Conservation (phyloP, 179 eudicot species). For the Gypsophila paniculata region DNA sequence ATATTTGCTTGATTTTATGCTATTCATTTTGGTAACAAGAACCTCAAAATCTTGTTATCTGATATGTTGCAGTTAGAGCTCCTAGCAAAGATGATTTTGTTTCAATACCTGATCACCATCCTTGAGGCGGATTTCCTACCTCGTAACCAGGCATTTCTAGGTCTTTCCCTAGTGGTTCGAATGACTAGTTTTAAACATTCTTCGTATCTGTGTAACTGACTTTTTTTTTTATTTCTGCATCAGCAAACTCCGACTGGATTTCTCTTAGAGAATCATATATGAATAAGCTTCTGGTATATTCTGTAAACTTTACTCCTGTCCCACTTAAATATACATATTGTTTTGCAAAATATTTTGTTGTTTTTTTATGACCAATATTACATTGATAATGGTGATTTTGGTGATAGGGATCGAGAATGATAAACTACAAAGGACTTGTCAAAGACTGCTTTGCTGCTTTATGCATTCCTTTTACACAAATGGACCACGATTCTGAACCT, state of each 20-base stretch:
- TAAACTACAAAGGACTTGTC: slow-evolving; percentile 64
- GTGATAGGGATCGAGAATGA: slow-evolving; percentile 73
- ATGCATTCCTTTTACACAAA: slow-evolving; percentile 32
- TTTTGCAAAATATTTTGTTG: neutral
- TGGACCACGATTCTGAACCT: slow-evolving; percentile 26
- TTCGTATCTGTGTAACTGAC: slow-evolving; percentile 19
- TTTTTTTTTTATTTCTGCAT: slow-evolving; percentile 16
- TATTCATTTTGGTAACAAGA: slow-evolving; percentile 8
- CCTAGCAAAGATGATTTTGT: slow-evolving; percentile 56
- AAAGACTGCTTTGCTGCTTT: slow-evolving; percentile 51
- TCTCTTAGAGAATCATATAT: slow-evolving; percentile 63
- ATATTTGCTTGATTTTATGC: neutral
- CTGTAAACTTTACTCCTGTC: slow-evolving; percentile 3
- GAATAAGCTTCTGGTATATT: slow-evolving; percentile 71
- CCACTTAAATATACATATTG: neutral
- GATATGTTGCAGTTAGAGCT: slow-evolving; percentile 44
- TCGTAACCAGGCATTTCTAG: slow-evolving; percentile 49
- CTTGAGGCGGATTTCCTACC: slow-evolving; percentile 76
- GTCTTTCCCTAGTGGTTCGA: slow-evolving; percentile 29
- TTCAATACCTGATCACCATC: slow-evolving; percentile 63
- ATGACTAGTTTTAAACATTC: neutral
- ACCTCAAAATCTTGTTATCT: neutral
- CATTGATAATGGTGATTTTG: slow-evolving; percentile 9
- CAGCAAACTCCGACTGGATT: slow-evolving; percentile 70
- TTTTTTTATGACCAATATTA: neutral